A percentile compares a stretch with the other conserved stretches of the same genome.
These are phyloP conservation scores for Chlorencoelia australis DNA, from an alignment of 2,329 filamentous ascomycete genomes.

Conservation along the genomic window DNA sequence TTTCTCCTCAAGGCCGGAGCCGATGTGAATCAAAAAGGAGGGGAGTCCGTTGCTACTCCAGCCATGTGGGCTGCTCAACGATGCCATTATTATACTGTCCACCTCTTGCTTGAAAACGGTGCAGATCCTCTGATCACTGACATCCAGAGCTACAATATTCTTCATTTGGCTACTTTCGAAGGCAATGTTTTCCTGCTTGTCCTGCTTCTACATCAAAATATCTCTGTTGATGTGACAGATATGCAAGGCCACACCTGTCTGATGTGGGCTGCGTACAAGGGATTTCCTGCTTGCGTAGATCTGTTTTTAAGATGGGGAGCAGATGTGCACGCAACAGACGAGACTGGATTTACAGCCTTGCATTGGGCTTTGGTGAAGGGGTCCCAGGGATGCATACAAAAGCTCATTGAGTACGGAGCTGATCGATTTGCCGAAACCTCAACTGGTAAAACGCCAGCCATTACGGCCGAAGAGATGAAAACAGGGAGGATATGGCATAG, in stretches of 20 bases:
- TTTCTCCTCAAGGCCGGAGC: constrained; percentile 72
- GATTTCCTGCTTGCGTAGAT: constrained; percentile 85
- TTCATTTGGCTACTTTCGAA: constrained; percentile 95
- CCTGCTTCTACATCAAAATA: constrained; percentile 86
- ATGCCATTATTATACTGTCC: constrained; percentile 93
- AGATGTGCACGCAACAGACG: constrained; percentile 80
- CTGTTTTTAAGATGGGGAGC: constrained; percentile 91
- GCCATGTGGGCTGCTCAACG: constrained; percentile 95
- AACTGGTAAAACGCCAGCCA: constrained; percentile 80
- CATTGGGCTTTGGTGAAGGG: constrained; percentile 97
- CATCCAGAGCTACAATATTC: constrained; percentile 92
- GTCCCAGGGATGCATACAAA: constrained; percentile 78
- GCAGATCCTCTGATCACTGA: constrained; percentile 89
- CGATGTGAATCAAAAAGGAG: constrained; percentile 89
- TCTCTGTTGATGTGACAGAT: constrained; percentile 86
- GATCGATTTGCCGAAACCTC: constrained; percentile 85
- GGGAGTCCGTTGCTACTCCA: constrained; percentile 87
- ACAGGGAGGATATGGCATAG: constrained; percentile 72
- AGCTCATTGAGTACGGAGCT: constrained; percentile 88
- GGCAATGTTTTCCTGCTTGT: constrained; percentile 87
- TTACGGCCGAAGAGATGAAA: constrained; percentile 84
- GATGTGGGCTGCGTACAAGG: constrained; percentile 99
- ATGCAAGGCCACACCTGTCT: constrained; percentile 84
- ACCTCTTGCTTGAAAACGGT: constrained; percentile 81
- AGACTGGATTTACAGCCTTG: constrained; percentile 86